These are phyloP conservation scores for Cyclotella cryptica DNA, from an alignment of 108 stramenopile species.

Conservation along the genomic window DNA sequence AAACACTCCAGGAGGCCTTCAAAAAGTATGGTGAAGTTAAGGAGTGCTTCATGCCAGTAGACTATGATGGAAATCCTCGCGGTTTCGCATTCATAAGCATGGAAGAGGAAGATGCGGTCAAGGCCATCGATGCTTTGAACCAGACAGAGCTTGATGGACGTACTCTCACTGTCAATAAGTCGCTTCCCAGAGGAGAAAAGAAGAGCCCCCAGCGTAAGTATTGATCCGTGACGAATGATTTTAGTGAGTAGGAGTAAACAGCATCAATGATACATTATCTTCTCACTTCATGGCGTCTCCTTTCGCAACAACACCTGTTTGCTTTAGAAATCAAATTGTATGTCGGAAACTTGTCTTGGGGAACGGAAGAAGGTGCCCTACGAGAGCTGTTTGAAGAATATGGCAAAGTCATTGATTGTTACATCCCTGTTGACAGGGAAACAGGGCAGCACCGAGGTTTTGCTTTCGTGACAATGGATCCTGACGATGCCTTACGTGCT, in stretches of 20 bases:
- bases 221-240: slow-evolving; percentile 4
- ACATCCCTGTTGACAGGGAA: slow-evolving; percentile 87
- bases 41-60: slow-evolving; percentile 82
- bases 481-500: slow-evolving; percentile 82
- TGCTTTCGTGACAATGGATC: slow-evolving; percentile 90
- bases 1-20: slow-evolving; percentile 70
- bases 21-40: slow-evolving; percentile 73
- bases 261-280: slow-evolving; percentile 51
- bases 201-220: slow-evolving; percentile 35
- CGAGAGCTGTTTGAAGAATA: slow-evolving; percentile 85
- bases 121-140: slow-evolving; percentile 88
- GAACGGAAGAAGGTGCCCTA: slow-evolving; percentile 79
- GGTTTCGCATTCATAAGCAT: slow-evolving; percentile 90
- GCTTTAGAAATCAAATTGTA: slow-evolving; percentile 69
- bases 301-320: neutral
- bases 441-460: slow-evolving; percentile 87
- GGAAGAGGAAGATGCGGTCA: slow-evolving; percentile 74
- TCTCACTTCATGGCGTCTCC: slow-evolving; percentile 55
- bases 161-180: slow-evolving; percentile 91
- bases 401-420: slow-evolving; percentile 86
- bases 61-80: slow-evolving; percentile 78
- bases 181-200: slow-evolving; percentile 82
- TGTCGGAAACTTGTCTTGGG: slow-evolving; percentile 94
- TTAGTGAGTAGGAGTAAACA: slow-evolving; percentile 2
- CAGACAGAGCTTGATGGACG: slow-evolving; percentile 86